Evolutionary conservation across 352 stramenopile genomes (phyloP), one percentile per base, ranked within the genome.

Genomic region (Phytophthora fragariaefolia): DNA sequence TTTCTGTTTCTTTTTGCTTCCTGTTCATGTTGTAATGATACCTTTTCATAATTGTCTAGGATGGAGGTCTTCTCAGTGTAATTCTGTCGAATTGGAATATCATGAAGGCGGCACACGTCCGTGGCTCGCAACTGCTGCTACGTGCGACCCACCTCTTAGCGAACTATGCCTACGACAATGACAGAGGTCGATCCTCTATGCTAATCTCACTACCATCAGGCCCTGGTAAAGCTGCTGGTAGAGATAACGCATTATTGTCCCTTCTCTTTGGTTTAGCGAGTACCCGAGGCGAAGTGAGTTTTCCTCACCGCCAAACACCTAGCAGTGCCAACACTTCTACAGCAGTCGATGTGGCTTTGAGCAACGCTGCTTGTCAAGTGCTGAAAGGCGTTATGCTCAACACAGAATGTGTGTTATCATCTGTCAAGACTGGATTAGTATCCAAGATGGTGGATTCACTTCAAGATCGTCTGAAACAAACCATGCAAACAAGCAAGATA

Each of bases 11-110:
- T n/a, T n/a, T n/a, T n/a, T n/a, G n/a, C n/a, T n/a, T n/a, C n/a
- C n/a, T n/a, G n/a, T n/a, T n/a, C n/a, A 17, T 40, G 32, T 40
- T 4, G 64, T 30, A 32, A n/a, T n/a, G n/a, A n/a, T n/a, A n/a
- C n/a, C n/a, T 26, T 56, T 59, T 5, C 24, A 27, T 8, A 18
- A 54, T n/a, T 55, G 6, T 5, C 15, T 38, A 85, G 76, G 58
- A 58, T 20, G 77, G 87, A 15, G 62, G 66, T 6, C 68, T 90
- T 18, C 66, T 77, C 0, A 42, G 30, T 18, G 58, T 82, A 2
- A 48, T 92, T 20, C 12, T 84, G 6, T 60, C 63, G 6, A 90
- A 92, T 52, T 92, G 84, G 84, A 84, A 51, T 22, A 53, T 78
- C 18, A 82, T 92, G 69, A 73, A 70, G 27, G 67, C 74, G 53